These are phyloP conservation scores for Candida tetrigidarum DNA, from an alignment of 1,139 yeast genomes.

Conservation along the genomic window DNA sequence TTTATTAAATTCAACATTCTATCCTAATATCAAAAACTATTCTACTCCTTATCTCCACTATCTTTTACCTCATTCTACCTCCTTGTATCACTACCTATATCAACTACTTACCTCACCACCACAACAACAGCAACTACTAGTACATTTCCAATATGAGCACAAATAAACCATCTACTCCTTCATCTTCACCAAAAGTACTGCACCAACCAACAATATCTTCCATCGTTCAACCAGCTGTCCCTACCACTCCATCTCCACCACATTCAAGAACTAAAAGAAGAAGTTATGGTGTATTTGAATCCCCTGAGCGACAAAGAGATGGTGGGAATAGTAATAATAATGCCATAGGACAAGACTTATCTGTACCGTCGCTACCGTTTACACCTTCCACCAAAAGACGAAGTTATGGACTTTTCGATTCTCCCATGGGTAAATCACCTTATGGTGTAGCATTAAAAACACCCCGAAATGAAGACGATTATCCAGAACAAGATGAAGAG, in stretches of 20 bases:
- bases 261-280: conserved; percentile 1
- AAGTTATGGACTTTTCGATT: conserved; percentile 32
- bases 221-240: conserved; percentile 18
- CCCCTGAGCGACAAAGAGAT: conserved; percentile 32
- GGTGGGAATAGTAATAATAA: too few species aligned
- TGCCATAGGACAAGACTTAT: too few species aligned
- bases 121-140: background rate
- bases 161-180: conserved; percentile 42
- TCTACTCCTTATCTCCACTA: background rate
- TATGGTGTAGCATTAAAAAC: conserved; percentile 37
- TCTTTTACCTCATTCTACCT: too few species aligned
- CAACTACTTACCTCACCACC: background rate
- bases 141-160: too few species aligned
- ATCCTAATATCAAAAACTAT: background rate
- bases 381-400: conserved; percentile 46
- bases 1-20: background rate
- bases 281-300: conserved; percentile 29
- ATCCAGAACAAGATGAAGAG: conserved; percentile 20
- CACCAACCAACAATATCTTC: conserved; percentile 24
- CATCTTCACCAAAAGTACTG: conserved; percentile 24
- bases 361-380: conserved; percentile 30
- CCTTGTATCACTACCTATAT: too few species aligned
- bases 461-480: conserved; percentile 34
- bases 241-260: conserved; percentile 2
- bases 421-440: conserved; percentile 42